phyloP scores from a whole-genome alignment of 495 filamentous ascomycete species.

The Corynascus novoguineensis region DNA sequence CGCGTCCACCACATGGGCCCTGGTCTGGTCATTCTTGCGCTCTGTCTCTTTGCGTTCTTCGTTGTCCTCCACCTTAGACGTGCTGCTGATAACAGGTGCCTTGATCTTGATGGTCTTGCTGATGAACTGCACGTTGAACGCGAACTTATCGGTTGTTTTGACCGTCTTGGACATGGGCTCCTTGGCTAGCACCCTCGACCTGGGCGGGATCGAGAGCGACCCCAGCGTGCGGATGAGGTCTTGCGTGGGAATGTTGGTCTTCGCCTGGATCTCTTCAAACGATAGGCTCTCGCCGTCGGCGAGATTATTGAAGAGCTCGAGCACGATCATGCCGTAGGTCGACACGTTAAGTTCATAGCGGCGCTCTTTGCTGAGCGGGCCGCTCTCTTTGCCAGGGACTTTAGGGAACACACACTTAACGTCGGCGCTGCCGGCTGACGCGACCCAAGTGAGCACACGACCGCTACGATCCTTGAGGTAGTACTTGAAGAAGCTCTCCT shows the following conservation, averaged over 20 bases:
- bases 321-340: conserved; percentile 86
- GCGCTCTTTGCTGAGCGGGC: conserved; percentile 58
- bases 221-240: conserved; percentile 81
- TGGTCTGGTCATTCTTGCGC: conserved; percentile 75
- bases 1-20: conserved; percentile 75
- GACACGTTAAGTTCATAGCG: conserved; percentile 88
- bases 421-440: conserved; percentile 68
- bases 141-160: conserved; percentile 73
- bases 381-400: conserved; percentile 55
- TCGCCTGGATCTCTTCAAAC: conserved; percentile 77
- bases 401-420: conserved; percentile 73
- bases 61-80: conserved; percentile 81
- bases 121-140: conserved; percentile 76
- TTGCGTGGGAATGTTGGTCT: conserved; percentile 70
- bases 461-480: conserved; percentile 86
- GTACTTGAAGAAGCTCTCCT: conserved; percentile 82
- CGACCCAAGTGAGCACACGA: conserved; percentile 77
- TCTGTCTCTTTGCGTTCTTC: conserved; percentile 83
- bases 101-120: conserved; percentile 83
- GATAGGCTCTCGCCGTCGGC: conserved; percentile 58
- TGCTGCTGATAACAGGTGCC: conserved; percentile 57
- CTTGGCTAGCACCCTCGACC: conserved; percentile 76
- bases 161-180: conserved; percentile 78
- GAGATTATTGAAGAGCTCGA: conserved; percentile 84
- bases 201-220: conserved; percentile 78